These are phyloP conservation scores for Westerdykella ornata DNA, from an alignment of 2,329 filamentous ascomycete species.

Conservation along the genomic window DNA sequence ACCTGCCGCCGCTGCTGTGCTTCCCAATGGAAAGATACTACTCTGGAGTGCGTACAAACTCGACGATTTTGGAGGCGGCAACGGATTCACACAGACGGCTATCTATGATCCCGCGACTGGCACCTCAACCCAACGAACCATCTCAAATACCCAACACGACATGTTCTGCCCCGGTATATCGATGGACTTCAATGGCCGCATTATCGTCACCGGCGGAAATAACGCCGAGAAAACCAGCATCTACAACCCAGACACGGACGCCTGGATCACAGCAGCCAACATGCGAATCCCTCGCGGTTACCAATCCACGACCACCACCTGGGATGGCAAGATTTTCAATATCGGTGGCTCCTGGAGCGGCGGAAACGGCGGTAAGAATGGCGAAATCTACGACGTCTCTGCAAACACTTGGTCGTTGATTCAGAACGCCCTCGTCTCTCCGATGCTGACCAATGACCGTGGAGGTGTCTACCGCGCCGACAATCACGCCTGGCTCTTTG, in stretches of 20 bases:
- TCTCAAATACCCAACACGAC: slow-evolving; percentile 44
- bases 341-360: slow-evolving; percentile 55
- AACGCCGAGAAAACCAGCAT: slow-evolving; percentile 44
- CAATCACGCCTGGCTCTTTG: slow-evolving; percentile 52
- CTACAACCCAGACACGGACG: slow-evolving; percentile 37
- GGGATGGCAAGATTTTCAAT: slow-evolving; percentile 51
- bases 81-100: slow-evolving; percentile 26
- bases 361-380: slow-evolving; percentile 47
- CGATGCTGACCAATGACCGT: slow-evolving; percentile 47
- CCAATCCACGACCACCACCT: slow-evolving; percentile 46
- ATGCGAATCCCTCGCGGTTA: slow-evolving; percentile 57
- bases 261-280: slow-evolving; percentile 44
- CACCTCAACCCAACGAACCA: slow-evolving; percentile 16
- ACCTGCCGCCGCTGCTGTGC: slow-evolving; percentile 19
- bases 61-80: slow-evolving; percentile 11
- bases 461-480: slow-evolving; percentile 44
- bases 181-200: slow-evolving; percentile 43
- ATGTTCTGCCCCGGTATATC: slow-evolving; percentile 55
- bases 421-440: slow-evolving; percentile 39
- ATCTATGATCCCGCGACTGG: slow-evolving; percentile 26
- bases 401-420: slow-evolving; percentile 45
- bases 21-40: slow-evolving; percentile 21
- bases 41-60: slow-evolving; percentile 18
- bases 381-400: slow-evolving; percentile 43
- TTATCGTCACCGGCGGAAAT: slow-evolving; percentile 51